These are phyloP conservation scores for Orbilia javanica DNA, from an alignment of 2,329 filamentous ascomycete species.

Conservation along the genomic window DNA sequence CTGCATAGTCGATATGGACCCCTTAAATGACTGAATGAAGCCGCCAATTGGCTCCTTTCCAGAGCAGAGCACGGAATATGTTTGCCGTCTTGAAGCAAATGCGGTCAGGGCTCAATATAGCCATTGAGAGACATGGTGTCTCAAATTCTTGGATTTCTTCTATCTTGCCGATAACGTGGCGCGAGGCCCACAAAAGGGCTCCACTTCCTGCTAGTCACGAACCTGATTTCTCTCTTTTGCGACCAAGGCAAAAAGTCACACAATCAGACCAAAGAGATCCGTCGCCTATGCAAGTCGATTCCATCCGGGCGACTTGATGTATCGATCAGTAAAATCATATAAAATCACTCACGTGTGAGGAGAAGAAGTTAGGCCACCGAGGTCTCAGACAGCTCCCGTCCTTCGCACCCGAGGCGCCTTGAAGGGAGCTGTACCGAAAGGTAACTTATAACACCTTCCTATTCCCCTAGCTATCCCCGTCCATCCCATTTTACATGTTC, in stretches of 20 bases:
- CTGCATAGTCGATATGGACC: constrained; percentile 28
- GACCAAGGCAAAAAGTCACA: constrained; percentile 30
- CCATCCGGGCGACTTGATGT: constrained; percentile 11
- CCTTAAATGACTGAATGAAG: constrained; percentile 24
- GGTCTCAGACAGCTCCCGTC: constrained; percentile 35
- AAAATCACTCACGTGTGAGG: constrained; percentile 56
- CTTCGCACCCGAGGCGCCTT: constrained; percentile 19
- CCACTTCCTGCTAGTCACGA: constrained; percentile 42
- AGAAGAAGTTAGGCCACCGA: constrained; percentile 49
- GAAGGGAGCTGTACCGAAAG: constrained; percentile 29
- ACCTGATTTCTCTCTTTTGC: constrained; percentile 20
- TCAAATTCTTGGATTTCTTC: constrained; percentile 44
- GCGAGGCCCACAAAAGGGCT: constrained; percentile 32
- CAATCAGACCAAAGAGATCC: neutral
- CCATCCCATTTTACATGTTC: constrained; percentile 48
- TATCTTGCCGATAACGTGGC: constrained; percentile 53
- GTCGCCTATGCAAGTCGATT: constrained; percentile 28
- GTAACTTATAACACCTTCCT: constrained; percentile 50
- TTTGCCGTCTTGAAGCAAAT: constrained; percentile 31
- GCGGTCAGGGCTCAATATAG: constrained; percentile 30
- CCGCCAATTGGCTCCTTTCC: constrained; percentile 44
- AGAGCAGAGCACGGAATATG: too few species aligned
- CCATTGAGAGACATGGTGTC: constrained; percentile 49
- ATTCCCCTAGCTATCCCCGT: constrained; percentile 29
- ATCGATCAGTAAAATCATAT: constrained; percentile 10